Evolutionary conservation across 78 protist species (phyloP).

Genomic region (Capsaspora owczarzaki): DNA sequence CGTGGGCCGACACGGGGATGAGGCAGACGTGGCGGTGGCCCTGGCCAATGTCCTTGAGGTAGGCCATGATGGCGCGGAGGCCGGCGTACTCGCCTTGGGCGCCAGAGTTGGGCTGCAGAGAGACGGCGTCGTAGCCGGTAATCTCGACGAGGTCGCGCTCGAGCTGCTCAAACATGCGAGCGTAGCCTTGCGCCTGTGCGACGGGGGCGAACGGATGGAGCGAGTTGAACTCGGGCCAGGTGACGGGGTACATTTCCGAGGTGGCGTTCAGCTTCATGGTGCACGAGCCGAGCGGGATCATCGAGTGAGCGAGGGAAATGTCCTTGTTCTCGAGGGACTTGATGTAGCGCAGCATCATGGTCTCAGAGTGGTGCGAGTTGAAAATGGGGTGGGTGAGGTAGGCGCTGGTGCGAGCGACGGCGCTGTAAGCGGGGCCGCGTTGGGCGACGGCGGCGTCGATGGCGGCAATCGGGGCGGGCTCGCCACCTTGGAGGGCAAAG

Average conservation of each 20-base stretch:
- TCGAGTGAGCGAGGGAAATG: constrained; percentile 64
- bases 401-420: constrained; percentile 23
- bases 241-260: constrained; percentile 86
- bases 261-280: constrained; percentile 97
- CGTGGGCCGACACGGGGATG: constrained; percentile 96
- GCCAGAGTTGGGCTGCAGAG: constrained; percentile 94
- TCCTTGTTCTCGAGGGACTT: constrained; percentile 75
- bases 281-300: constrained; percentile 93
- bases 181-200: constrained; percentile 72
- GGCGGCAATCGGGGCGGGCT: neutral
- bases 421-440: neutral
- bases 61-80: constrained; percentile 78
- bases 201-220: constrained; percentile 95
- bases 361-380: constrained; percentile 81
- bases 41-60: constrained; percentile 60
- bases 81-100: constrained; percentile 96
- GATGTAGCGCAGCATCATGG: constrained; percentile 84
- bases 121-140: constrained; percentile 79
- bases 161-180: constrained; percentile 30
- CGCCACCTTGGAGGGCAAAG: constrained; percentile 14
- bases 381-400: constrained; percentile 77
- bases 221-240: constrained; percentile 79
- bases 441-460: neutral
- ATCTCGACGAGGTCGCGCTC: constrained; percentile 46
- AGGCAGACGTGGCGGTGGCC: constrained; percentile 87